Percentiles rank a stretch among this genome's conserved stretches.
These are phyloP conservation scores for Sarocladium oryzae DNA, from an alignment of 2,329 filamentous ascomycete species.

Conservation along the genomic window DNA sequence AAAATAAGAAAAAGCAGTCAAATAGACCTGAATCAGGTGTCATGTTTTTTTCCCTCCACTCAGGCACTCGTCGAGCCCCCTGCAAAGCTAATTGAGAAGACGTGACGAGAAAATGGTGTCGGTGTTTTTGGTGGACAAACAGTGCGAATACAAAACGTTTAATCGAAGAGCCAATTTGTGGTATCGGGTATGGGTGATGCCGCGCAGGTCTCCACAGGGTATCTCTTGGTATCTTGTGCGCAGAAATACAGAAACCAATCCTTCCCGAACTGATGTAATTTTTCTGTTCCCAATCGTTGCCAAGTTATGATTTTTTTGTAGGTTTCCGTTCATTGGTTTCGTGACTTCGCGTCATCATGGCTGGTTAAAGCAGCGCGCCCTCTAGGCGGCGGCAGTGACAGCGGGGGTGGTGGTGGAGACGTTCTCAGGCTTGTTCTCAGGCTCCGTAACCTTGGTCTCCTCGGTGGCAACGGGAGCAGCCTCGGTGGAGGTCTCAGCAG, in stretches of 20 bases:
- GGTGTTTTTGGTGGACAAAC: constrained; percentile 7
- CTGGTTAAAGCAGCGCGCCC: constrained; percentile 18
- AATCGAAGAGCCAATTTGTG: constrained; percentile 16
- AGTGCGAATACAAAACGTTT: constrained; percentile 9
- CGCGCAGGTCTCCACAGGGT: constrained; percentile 44
- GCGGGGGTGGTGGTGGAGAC: constrained; percentile 35
- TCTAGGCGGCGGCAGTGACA: constrained; percentile 48
- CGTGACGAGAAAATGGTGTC: background rate
- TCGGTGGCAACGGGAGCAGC: constrained; percentile 21
- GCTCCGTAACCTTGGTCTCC: constrained; percentile 25
- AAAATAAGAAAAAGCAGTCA: constrained; percentile 6
- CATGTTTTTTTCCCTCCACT: background rate
- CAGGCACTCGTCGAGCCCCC: background rate
- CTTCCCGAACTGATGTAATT: constrained; percentile 29
- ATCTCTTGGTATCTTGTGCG: constrained; percentile 40
- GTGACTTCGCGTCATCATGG: constrained; percentile 18
- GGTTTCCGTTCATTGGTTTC: constrained; percentile 14
- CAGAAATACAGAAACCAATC: constrained; percentile 46
- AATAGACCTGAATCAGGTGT: background rate
- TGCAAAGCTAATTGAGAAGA: background rate
- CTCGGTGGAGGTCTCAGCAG: constrained; percentile 20
- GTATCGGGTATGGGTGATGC: constrained; percentile 37
- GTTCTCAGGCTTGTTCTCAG: constrained; percentile 34
- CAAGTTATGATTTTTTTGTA: constrained; percentile 12
- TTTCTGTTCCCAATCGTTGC: constrained; percentile 19